These are phyloP conservation scores for Ormosia semicastrata DNA, from an alignment of 306 rosid species.

Conservation along the genomic window DNA sequence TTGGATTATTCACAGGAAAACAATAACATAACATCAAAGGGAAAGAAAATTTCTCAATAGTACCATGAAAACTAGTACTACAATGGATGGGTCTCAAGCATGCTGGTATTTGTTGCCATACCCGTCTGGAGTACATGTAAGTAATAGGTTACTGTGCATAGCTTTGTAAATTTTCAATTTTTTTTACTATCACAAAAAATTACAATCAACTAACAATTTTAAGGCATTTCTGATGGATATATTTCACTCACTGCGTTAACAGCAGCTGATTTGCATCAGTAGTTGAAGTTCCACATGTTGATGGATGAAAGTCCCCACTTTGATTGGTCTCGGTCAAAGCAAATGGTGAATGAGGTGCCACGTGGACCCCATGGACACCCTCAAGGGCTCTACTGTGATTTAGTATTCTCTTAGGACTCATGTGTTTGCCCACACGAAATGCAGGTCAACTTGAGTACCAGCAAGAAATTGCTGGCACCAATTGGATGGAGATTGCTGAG, in stretches of 20 bases:
- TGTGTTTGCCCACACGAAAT: slow-evolving; percentile 31
- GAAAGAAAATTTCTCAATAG: slow-evolving; percentile 7
- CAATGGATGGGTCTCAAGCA: slow-evolving; percentile 81
- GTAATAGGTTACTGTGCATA: slow-evolving; percentile 17
- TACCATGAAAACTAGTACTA: slow-evolving; percentile 57
- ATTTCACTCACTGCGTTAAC: slow-evolving; percentile 79
- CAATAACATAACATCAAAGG: not conserved
- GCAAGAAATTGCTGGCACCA: slow-evolving; percentile 72
- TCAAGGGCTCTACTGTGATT: slow-evolving; percentile 57
- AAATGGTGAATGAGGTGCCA: slow-evolving; percentile 61
- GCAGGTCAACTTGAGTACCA: slow-evolving; percentile 51
- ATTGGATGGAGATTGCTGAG: slow-evolving; percentile 28
- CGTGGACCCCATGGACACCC: slow-evolving; percentile 76
- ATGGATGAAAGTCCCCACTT: slow-evolving; percentile 37
- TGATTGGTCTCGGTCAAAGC: slow-evolving; percentile 48
- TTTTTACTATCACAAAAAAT: not conserved
- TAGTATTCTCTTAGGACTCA: slow-evolving; percentile 47
- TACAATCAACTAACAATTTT: not conserved
- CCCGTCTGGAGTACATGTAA: slow-evolving; percentile 55
- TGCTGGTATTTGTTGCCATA: slow-evolving; percentile 79
- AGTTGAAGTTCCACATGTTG: slow-evolving; percentile 44
- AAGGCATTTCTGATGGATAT: not conserved
- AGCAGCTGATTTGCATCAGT: slow-evolving; percentile 52
- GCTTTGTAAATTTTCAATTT: not conserved
- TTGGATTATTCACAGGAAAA: slow-evolving; percentile 8